Percentiles rank a stretch among this genome's conserved stretches.
These are phyloP conservation scores for Lachancea sp. DNA, from an alignment of 805 yeast genomes.

Conservation along the genomic window DNA sequence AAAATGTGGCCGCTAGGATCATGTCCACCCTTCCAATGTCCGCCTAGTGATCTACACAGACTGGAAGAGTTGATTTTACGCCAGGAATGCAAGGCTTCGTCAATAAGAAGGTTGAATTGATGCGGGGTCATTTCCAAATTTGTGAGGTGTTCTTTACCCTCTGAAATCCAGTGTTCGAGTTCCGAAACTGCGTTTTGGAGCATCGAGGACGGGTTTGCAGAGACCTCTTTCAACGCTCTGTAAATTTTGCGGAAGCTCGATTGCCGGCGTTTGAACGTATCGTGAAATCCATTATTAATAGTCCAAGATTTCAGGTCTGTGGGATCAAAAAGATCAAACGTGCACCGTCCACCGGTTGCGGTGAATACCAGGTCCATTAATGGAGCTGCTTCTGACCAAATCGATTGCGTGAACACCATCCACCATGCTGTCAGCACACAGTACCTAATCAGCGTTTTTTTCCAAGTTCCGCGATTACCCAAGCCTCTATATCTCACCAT, in stretches of 20 bases:
- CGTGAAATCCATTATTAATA: constrained; percentile 18
- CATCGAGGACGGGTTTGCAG: constrained; percentile 4
- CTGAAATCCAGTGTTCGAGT: constrained; percentile 6
- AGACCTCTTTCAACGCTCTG: constrained; percentile 4
- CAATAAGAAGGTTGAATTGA: constrained; percentile 14
- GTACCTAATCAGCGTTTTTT: constrained; percentile 35
- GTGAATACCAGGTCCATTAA: constrained; percentile 82
- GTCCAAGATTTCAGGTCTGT: constrained; percentile 6
- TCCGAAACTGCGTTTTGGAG: constrained; percentile 3
- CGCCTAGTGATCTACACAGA: constrained; percentile 51
- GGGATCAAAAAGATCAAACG: constrained; percentile 22
- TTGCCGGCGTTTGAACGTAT: constrained; percentile 13
- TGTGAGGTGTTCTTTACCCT: constrained; percentile 8
- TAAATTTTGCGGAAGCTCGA: constrained; percentile 15
- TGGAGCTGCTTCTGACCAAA: constrained; percentile 48
- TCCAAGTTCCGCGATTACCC: constrained; percentile 4
- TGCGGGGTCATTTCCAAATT: constrained; percentile 10
- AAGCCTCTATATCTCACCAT: constrained; percentile 11
- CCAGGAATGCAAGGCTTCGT: constrained; percentile 11
- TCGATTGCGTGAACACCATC: constrained; percentile 67
- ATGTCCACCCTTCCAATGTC: constrained; percentile 80
- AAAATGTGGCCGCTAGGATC: constrained; percentile 96
- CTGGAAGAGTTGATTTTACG: constrained; percentile 32
- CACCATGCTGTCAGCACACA: constrained; percentile 66
- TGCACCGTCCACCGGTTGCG: constrained; percentile 77